Conservation (phyloP, 2,329 filamentous ascomycete species). For the Cladophialophora immunda region DNA sequence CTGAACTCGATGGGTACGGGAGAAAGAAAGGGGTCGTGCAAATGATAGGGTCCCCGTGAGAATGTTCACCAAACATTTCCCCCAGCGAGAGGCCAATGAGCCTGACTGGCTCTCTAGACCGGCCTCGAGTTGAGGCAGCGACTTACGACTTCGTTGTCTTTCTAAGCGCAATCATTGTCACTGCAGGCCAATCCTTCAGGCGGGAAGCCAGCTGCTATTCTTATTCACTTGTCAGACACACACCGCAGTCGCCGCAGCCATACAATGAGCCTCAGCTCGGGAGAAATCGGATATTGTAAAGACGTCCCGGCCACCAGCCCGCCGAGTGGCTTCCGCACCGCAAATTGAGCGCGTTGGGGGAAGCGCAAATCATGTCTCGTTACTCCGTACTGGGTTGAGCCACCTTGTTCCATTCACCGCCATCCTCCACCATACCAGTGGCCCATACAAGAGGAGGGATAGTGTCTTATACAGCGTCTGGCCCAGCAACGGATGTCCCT, state of each 20-base stretch:
- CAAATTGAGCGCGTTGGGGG: neutral
- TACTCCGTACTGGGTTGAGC: neutral
- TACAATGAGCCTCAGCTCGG: neutral
- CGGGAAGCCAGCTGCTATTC: neutral
- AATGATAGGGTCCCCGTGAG: neutral
- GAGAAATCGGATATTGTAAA: neutral
- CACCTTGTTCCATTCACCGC: neutral
- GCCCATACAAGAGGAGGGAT: neutral
- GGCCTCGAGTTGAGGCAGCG: neutral
- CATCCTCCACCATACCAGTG: neutral
- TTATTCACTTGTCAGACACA: neutral
- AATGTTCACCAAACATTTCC: neutral
- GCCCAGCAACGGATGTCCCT: neutral
- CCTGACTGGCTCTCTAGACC: neutral
- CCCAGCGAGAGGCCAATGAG: neutral
- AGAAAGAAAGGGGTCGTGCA: neutral
- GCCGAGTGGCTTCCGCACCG: neutral
- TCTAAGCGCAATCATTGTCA: neutral
- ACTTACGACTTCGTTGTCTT: no score
- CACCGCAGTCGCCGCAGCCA: neutral
- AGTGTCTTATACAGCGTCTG: neutral
- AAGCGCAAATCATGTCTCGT: neutral
- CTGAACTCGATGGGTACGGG: neutral
- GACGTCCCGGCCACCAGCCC: neutral
- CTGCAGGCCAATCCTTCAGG: neutral